Percentiles rank a stretch among this genome's conserved stretches.
Evolutionary conservation across 164 flowering plant genomes (phyloP).

Genomic region (Kingdonia uniflora): DNA sequence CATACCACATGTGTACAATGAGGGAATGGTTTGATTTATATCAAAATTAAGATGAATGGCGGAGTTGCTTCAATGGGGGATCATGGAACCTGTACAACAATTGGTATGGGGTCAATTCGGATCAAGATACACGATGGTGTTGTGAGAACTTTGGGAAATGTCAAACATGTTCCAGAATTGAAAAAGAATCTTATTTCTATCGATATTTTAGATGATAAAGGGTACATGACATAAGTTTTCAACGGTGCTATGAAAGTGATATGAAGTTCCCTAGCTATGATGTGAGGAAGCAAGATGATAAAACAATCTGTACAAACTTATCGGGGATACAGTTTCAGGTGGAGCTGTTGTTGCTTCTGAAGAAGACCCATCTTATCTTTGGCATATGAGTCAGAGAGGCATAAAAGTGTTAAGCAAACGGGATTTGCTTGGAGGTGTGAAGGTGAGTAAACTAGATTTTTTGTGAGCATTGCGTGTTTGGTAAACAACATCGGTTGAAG

Average conservation of each 20-base stretch:
- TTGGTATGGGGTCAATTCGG: not conserved
- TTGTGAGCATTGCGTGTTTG: constrained; percentile 4
- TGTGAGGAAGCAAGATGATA: not conserved
- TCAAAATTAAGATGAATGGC: not conserved
- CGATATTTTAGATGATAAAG: not conserved
- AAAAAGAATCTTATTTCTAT: not conserved
- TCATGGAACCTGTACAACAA: not conserved
- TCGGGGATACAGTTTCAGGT: not conserved
- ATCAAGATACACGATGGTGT: not conserved
- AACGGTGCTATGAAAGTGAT: not conserved
- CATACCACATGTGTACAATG: constrained; percentile 2
- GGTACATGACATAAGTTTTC: not conserved
- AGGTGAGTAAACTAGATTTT: not conserved
- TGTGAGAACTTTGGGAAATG: not conserved
- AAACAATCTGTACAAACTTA: not conserved
- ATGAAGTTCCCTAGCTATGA: not conserved
- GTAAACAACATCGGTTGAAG: not conserved
- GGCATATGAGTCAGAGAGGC: not conserved
- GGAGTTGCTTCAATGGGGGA: not conserved
- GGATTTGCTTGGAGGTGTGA: not conserved
- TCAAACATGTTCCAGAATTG: not conserved
- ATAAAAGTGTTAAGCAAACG: not conserved
- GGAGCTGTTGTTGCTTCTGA: not conserved
- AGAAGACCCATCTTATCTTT: not conserved
- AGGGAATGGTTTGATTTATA: not conserved